A percentile compares a stretch with the other conserved stretches of the same genome.
Evolutionary conservation across 139 green algal species (phyloP).

Genomic region (Zygnema circumcarinatum): DNA sequence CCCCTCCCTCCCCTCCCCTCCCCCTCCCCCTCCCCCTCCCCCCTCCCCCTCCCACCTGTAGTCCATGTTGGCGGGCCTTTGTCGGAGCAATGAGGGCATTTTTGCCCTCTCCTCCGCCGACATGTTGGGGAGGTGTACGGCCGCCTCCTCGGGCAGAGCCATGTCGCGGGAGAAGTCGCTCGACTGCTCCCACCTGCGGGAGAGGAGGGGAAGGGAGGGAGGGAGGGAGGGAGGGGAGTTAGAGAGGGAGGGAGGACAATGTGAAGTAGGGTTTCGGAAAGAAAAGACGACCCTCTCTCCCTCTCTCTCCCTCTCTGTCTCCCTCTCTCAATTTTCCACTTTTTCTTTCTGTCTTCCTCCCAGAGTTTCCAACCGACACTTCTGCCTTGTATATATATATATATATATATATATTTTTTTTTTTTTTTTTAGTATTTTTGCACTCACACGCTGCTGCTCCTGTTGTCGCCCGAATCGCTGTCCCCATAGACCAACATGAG

Average conservation of each 20-base stretch:
- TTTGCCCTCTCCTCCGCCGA: neutral
- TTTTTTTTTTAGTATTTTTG: neutral
- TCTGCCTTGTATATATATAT: too few relatives aligned
- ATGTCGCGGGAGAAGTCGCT: neutral
- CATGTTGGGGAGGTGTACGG: neutral
- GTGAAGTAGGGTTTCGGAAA: too few relatives aligned
- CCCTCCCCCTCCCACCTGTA: neutral
- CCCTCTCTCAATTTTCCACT: too few relatives aligned
- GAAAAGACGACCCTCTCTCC: too few relatives aligned
- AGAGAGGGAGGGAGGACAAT: too few relatives aligned
- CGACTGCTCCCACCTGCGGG: neutral
- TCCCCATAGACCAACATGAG: neutral
- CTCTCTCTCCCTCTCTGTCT: too few relatives aligned
- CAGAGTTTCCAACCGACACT: too few relatives aligned
- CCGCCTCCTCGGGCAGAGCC: neutral
- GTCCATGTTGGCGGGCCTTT: neutral
- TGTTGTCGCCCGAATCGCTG: neutral
- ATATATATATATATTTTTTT: too few relatives aligned
- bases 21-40: neutral
- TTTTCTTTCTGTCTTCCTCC: too few relatives aligned
- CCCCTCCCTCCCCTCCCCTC: too few relatives aligned
- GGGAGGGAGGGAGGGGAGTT: too few relatives aligned
- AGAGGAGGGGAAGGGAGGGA: too few relatives aligned
- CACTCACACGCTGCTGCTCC: neutral
- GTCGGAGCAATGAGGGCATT: neutral